Conservation (phyloP, 495 filamentous ascomycete species). For the Xylaria longipes region DNA sequence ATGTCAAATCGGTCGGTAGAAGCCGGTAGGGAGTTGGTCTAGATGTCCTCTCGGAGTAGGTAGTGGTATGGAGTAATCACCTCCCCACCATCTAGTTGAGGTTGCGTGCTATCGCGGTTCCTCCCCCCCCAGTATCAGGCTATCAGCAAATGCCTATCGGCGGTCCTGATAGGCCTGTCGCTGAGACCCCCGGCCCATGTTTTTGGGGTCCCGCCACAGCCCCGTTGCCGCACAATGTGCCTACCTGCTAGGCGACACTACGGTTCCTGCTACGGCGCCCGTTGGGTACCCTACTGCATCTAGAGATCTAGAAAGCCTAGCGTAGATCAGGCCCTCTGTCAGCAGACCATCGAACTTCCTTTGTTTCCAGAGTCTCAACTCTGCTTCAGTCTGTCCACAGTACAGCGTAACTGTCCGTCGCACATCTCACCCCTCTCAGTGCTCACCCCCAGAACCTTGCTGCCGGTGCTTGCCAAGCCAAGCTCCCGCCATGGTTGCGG, state of each 20-base stretch:
- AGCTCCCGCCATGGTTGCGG: constrained; percentile 15
- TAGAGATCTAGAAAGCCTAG: not conserved
- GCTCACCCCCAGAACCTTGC: constrained; percentile 11
- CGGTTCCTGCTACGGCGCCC: no score
- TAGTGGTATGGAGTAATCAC: constrained; percentile 3
- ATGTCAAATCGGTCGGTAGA: constrained; percentile 5
- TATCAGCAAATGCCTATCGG: constrained; percentile 4
- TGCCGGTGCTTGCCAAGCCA: constrained; percentile 16
- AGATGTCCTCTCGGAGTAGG: no score
- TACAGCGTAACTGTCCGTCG: not conserved
- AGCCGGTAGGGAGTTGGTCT: not conserved
- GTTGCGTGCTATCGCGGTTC: not conserved
- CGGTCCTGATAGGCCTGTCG: constrained; percentile 9
- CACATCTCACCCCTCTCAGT: not conserved
- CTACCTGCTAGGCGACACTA: not conserved
- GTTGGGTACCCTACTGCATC: not conserved
- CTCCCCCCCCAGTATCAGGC: constrained; percentile 7
- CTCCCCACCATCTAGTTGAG: constrained; percentile 12
- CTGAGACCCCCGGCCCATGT: constrained; percentile 5
- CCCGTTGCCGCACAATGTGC: constrained; percentile 13
- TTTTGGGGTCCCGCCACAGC: constrained; percentile 3
- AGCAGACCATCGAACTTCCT: not conserved
- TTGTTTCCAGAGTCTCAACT: not conserved
- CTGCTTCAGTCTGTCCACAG: not conserved
- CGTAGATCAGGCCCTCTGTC: not conserved